These are phyloP conservation scores for Verticillium klebahnii DNA, from an alignment of 2,329 filamentous ascomycete genomes.

Conservation along the genomic window DNA sequence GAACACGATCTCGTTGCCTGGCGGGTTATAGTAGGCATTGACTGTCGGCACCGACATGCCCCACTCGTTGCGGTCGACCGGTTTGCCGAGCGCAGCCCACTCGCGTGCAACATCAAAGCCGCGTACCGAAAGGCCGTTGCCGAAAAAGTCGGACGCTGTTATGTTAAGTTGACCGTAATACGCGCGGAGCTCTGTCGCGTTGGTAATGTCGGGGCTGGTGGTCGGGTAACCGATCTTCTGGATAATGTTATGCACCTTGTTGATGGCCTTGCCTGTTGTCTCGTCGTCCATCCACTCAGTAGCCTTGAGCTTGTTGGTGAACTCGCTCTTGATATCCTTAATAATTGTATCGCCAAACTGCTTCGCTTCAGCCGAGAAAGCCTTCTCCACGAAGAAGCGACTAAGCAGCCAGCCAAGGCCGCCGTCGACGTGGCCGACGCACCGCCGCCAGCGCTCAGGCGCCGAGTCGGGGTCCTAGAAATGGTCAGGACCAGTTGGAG, in stretches of 20 bases:
- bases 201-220: slow-evolving; percentile 55
- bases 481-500: slow-evolving; percentile 8
- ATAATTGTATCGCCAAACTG: slow-evolving; percentile 64
- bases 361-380: slow-evolving; percentile 63
- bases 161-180: slow-evolving; percentile 54
- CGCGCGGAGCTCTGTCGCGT: slow-evolving; percentile 47
- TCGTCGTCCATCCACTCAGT: slow-evolving; percentile 62
- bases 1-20: slow-evolving; percentile 65
- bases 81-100: slow-evolving; percentile 56
- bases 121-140: slow-evolving; percentile 49
- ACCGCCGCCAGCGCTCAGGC: slow-evolving; percentile 63
- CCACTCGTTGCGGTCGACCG: slow-evolving; percentile 57
- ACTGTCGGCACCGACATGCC: slow-evolving; percentile 55
- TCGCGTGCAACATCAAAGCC: slow-evolving; percentile 39
- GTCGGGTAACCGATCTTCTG: slow-evolving; percentile 67
- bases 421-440: slow-evolving; percentile 51
- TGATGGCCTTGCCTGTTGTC: slow-evolving; percentile 53
- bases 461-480: slow-evolving; percentile 51
- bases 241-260: slow-evolving; percentile 62
- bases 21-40: slow-evolving; percentile 64
- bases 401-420: slow-evolving; percentile 64
- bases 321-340: slow-evolving; percentile 64
- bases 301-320: slow-evolving; percentile 52
- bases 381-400: slow-evolving; percentile 65
- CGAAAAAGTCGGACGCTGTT: slow-evolving; percentile 47